Conservation (phyloP, 306 rosid species). For the Cucumis melo region DNA sequence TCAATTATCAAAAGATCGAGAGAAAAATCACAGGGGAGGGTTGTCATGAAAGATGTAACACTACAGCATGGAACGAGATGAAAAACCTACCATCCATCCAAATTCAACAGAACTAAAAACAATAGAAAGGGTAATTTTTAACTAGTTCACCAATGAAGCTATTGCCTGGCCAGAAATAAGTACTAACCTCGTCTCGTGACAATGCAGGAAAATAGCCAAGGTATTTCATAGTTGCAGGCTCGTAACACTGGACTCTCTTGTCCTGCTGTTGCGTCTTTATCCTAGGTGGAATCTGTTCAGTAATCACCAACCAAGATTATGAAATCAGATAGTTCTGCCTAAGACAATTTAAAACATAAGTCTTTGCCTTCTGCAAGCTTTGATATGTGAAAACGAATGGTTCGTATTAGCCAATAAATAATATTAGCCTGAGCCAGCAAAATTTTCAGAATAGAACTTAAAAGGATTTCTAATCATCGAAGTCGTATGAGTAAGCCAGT, state of each 20-base stretch:
- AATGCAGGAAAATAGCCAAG: slow-evolving; percentile 67
- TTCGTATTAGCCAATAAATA: not conserved
- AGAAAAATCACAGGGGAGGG: not conserved
- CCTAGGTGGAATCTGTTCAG: slow-evolving; percentile 74
- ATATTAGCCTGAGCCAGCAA: not conserved
- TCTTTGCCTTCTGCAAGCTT: not conserved
- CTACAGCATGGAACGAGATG: not conserved
- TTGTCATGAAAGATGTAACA: not conserved
- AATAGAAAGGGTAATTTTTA: not conserved
- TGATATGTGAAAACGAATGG: not conserved
- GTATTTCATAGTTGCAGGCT: slow-evolving; percentile 94
- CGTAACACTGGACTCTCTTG: slow-evolving; percentile 71
- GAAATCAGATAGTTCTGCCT: not conserved
- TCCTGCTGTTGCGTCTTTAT: slow-evolving; percentile 61
- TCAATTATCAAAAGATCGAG: not conserved
- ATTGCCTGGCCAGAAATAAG: slow-evolving; percentile 6
- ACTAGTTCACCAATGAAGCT: not conserved
- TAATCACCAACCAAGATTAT: slow-evolving; percentile 8
- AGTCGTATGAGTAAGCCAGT: not conserved
- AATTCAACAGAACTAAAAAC: not conserved
- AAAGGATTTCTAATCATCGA: not conserved
- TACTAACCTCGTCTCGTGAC: slow-evolving; percentile 57
- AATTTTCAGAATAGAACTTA: not conserved
- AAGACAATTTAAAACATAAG: not conserved
- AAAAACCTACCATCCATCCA: not conserved